Base-by-base conservation (phyloP, 1,284 basidiomycete genomes). In the Cryptococcus neoformans region DNA sequence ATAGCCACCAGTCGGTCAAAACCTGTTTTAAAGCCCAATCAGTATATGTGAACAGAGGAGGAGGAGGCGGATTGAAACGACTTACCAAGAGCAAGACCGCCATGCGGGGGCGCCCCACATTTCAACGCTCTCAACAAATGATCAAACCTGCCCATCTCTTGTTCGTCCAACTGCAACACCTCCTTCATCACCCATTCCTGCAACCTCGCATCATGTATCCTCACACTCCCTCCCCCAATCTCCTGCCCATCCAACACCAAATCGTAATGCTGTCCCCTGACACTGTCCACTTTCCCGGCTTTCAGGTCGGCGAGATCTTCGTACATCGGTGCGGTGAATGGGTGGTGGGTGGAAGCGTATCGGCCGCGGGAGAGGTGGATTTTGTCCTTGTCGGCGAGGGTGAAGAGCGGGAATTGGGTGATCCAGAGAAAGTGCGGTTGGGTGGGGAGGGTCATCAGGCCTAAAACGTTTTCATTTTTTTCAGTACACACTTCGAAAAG, bases 221-320 rank as follows among this genome's bases (percentile, higher is more conserved):
- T 85, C 56, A 98, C 93, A 37, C 88, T 91, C 10, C 93, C 93
- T 36, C 93, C 93, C 34, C 92, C 93, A 62, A 98, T 89, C 79
- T 98, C 93, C 57, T 88, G 84, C 2, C 93, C 94, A 74, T 97
- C 91, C 58, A 97, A 77, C n/a, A 98, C 92, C 45, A 98, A 86
- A 79, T 98, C 93, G 72, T 97, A 98, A 77, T 97, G 94, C 76
- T 98, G 93, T 2, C 93, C 93, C 49, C 91, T 85, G 63, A 90
- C 89, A 71, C 83, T 79, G 54, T 83, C 83, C 51, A 87, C 79
- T 64, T 84, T 80, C 40, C 88, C 89, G 46, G 79, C 78, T 69
- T 87, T 86, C 75, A 96, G 81, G 44, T 83, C 82, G 47, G 83
- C 81, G 35, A 95, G 80, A 75, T 97, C 93, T 72, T 90, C 83